phyloP scores from a whole-genome alignment of 2,329 filamentous ascomycete species.

The Pseudomassariella vexata region DNA sequence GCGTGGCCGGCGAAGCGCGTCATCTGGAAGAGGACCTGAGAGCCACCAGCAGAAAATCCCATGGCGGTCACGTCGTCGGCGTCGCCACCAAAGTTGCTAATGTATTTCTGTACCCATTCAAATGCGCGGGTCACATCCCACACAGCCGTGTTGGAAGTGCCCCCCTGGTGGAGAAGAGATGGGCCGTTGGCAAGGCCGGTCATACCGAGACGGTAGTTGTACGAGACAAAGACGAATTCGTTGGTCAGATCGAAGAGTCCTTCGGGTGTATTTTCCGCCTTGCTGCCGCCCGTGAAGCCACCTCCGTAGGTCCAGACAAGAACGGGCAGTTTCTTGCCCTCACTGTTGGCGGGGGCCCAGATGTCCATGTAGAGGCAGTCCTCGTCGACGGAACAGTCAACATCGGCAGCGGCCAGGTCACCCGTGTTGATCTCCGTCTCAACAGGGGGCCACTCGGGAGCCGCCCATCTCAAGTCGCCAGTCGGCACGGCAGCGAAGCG shows the following conservation, averaged over 20 bases:
- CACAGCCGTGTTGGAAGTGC: constrained; percentile 5
- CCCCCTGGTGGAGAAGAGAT: constrained; percentile 21
- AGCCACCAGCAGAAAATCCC: constrained; percentile 4
- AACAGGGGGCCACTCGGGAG: constrained; percentile 25
- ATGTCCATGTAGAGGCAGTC: constrained; percentile 4
- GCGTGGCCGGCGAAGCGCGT: constrained; percentile 4
- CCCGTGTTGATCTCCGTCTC: constrained; percentile 26
- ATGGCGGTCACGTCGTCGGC: constrained; percentile 3
- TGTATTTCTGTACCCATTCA: constrained; percentile 5
- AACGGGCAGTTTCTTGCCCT: constrained; percentile 1
- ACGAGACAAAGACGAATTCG: constrained; percentile 24
- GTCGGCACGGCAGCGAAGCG: constrained; percentile 26
- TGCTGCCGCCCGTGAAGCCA: constrained; percentile 6
- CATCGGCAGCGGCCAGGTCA: constrained; percentile 21
- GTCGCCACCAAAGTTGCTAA: constrained; percentile 4
- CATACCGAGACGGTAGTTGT: constrained; percentile 28
- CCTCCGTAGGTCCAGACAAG: constrained; percentile 5
- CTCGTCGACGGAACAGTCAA: constrained; percentile 19
- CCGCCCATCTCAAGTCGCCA: constrained; percentile 25
- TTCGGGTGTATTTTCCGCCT: constrained; percentile 23
- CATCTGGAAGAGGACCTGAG: constrained; percentile 5
- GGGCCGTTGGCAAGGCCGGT: constrained; percentile 24
- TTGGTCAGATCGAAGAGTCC: constrained; percentile 25
- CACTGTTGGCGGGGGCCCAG: constrained; percentile 2
- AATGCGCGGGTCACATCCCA: constrained; percentile 4